Base-by-base conservation (phyloP, 495 filamentous ascomycete genomes). In the Friedmanniomyces endolithicus region DNA sequence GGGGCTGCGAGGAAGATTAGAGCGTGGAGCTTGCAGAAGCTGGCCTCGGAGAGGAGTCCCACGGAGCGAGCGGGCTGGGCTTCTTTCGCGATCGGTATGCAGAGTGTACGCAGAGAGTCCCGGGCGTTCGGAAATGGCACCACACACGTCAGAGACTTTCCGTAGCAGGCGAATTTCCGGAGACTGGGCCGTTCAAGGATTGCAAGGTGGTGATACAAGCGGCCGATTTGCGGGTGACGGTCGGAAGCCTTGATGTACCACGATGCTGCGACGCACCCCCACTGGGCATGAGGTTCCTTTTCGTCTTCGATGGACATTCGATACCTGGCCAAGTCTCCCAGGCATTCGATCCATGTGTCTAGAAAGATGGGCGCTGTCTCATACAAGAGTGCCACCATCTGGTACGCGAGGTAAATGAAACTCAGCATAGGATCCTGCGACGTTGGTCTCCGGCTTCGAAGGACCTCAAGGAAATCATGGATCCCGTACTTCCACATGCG, bases 281-380 rank as follows among this genome's bases (percentile, higher is more conserved):
- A 95, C 14, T 59, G 45, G 14, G 50, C 34, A 37, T 62, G 59
- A 1, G 78, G 70, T 44, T 94, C 88, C 0, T 84, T 76, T 43
- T 90, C 86, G 48, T 88, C 83, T 63, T 90, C 85, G 25, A 90
- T 82, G 0, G 85, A 85, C 85, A 90, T 89, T 0, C 81, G 71
- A 50, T 85, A 86, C 29, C 82, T 68, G 0, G 79, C 84, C 2
- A 92, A 67, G 65, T 92, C 87, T 0, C 88, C 88, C 0, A 95
- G 72, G 61, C 87, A 94, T 59, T 95, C 89, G 23, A 94, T 85
- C 89, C 90, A 95, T 0, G 85, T 94, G 45, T 89, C 85, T 56
- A 84, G 77, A 61, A 90, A 94, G 0, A 75, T 69, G 2, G 83
- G 76, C 0, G 89, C 83, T 0, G 83, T 88, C 63, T 90, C 87